phyloP scores from a whole-genome alignment of 75 land plant species.

The Sequoiadendron giganteum region DNA sequence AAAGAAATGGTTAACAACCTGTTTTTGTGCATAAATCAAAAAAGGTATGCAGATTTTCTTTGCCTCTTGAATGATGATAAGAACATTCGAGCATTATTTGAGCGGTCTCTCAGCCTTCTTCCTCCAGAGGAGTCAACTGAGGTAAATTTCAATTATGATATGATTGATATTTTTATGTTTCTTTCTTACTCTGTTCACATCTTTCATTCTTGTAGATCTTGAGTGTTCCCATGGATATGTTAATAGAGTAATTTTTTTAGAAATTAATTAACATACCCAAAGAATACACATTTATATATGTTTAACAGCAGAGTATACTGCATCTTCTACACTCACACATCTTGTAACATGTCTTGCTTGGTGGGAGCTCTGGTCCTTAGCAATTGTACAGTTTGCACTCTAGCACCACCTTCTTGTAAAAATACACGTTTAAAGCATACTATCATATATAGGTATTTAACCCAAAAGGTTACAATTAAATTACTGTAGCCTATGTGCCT shows the following conservation, averaged over 20 bases:
- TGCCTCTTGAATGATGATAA: slow-evolving; percentile 97
- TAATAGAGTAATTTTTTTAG: not conserved
- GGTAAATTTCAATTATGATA: slow-evolving; percentile 36
- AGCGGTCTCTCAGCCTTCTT: slow-evolving; percentile 87
- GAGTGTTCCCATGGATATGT: not conserved
- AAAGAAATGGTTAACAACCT: not conserved
- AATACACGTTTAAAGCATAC: not conserved
- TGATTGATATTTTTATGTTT: not conserved
- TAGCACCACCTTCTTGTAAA: not conserved
- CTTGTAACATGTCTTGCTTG: not conserved
- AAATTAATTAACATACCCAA: not conserved
- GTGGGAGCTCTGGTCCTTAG: not conserved
- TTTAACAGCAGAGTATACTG: not conserved
- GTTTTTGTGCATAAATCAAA: not conserved
- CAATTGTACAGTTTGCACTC: too few relatives aligned
- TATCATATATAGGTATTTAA: too few relatives aligned
- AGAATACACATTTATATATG: not conserved
- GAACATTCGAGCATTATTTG: slow-evolving; percentile 95
- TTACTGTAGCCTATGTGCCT: too few relatives aligned
- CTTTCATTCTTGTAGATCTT: not conserved
- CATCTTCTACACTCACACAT: too few relatives aligned
- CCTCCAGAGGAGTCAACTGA: slow-evolving; percentile 92
- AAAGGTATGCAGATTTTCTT: slow-evolving; percentile 96
- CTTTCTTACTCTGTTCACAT: not conserved
- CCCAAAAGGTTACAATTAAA: too few relatives aligned